Evolutionary conservation across 495 filamentous ascomycete species (phyloP), one percentile per base, ranked within the genome.

Genomic region (Penicillium mononematosum): DNA sequence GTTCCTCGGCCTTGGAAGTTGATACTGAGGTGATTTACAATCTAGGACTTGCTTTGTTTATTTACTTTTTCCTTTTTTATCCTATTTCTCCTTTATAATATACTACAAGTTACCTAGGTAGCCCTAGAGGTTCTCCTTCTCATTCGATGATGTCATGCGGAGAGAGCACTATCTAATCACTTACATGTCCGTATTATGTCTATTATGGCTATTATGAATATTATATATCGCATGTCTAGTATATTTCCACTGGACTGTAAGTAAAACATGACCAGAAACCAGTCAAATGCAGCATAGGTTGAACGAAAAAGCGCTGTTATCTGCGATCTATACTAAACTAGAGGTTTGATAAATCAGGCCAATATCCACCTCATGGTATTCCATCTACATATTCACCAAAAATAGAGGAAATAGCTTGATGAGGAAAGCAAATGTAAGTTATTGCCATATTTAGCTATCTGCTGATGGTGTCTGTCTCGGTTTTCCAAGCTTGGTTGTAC

Each of bases 81-180:
- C 34, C 36, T 34, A 34, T 12, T 9, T 9, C n/a, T 39, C n/a
- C 16, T 39, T 7, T 9, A 17, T n/a, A 39, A 2, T 17, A 8
- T n/a, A 39, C 7, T 39, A 7, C 1, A n/a, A 39, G 16, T 39
- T n/a, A 24, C 22, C 22, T 24, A 24, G 22, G 22, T 24, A 34
- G 31, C 31, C 11, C 45, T 19, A 7, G 1, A 7, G 5, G n/a
- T 32, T 47, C 36, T 16, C 22, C 16, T 41, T 41, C 8, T 8
- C 34, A 20, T 41, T 25, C 27, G 56, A 67, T 67, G 65, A 67
- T 65, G 65, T 67, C 65, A 67, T 67, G 59, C 58, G 56, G 64
- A 66, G 64, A 49, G 25, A n/a, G n/a, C 16, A 24, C 39, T 46
- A 46, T 53, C 24, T 53, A 25, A 43, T 53, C 50, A 17, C 6